Evolutionary conservation across 768 basidiomycete species (phyloP).

Genomic region (Leccinum boreale): DNA sequence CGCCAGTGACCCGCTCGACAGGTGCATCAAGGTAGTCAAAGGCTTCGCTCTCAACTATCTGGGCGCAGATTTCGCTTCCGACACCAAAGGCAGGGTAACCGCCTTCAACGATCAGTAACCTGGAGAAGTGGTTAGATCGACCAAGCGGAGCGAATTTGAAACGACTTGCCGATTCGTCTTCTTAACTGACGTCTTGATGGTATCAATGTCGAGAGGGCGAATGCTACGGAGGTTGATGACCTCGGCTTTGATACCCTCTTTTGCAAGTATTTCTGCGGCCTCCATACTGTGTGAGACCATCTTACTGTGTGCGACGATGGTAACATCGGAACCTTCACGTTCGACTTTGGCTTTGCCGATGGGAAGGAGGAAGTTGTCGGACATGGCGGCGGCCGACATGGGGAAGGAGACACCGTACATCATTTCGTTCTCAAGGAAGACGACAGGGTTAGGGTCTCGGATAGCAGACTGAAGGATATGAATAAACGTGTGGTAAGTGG

Average conservation of each 20-base stretch:
- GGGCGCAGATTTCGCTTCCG: slow-evolving; percentile 96
- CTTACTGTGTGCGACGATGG: slow-evolving; percentile 96
- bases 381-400: slow-evolving; percentile 92
- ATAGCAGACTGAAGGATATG: slow-evolving; percentile 70
- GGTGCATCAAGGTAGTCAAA: slow-evolving; percentile 99
- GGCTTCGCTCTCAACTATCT: slow-evolving; percentile 95
- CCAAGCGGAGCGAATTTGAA: not conserved
- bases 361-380: slow-evolving; percentile 90
- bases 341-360: slow-evolving; percentile 99
- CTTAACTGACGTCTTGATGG: slow-evolving; percentile 95
- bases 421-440: slow-evolving; percentile 99
- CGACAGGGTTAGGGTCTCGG: slow-evolving; percentile 96
- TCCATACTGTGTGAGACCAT: slow-evolving; percentile 96
- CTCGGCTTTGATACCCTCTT: slow-evolving; percentile 97
- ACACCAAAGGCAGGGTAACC: slow-evolving; percentile 99
- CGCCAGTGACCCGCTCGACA: slow-evolving; percentile 96
- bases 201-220: slow-evolving; percentile 95
- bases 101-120: slow-evolving; percentile 92
- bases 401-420: slow-evolving; percentile 97
- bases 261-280: slow-evolving; percentile 88
- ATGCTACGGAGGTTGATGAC: slow-evolving; percentile 96
- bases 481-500: not conserved
- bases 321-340: slow-evolving; percentile 87
- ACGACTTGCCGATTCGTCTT: slow-evolving; percentile 87
- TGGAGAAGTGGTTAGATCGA: slow-evolving; percentile 28